Base-by-base conservation (phyloP, 352 stramenopile genomes). In the Phytophthora aleatoria region DNA sequence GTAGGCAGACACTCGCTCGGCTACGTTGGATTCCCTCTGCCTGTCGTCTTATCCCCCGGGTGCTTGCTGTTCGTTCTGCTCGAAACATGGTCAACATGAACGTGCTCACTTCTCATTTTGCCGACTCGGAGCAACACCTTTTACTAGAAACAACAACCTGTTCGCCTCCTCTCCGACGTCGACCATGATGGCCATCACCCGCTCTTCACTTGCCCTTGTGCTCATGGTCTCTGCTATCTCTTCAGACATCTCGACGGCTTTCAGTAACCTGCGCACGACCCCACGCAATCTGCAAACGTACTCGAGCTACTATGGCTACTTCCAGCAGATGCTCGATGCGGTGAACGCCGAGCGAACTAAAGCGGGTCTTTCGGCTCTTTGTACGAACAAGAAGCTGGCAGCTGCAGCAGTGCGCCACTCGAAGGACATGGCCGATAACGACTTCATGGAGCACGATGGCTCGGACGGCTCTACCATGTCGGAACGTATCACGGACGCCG, bases 401-500 rank as follows among this genome's bases (percentile, higher is more conserved):
- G 49, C 57, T 24, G 64, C 73, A 5, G 69, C 73, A 2, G 64
- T 64, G 59, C 43, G 59, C 20, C 69, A 69, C 50, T 77, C 67
- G 11, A 57, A 78, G 10, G 79, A 89, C 52, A 78, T 81, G 69
- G 76, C 79, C 8, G 57, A 41, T 0, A 72, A 84, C 30, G 58
- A 83, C 65, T 84, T 73, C 36, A 88, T 88, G 76, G 71, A 28
- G 16, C 81, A 90, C 68, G 79, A 64, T 5, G 81, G 81, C 2
- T 67, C 74, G 26, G 67, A 76, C 41, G 81, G 81, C 0, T 85
- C 76, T 15, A 79, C 76, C 3, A 74, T 83, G 66, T 62, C 48
- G 5, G 11, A 68, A n/a, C 81, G 79, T 20, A 56, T 90, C 16
- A 82, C 64, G 11, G 64, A 61, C 13, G 45, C 77, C 15, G 73